These are phyloP conservation scores for Ophiognomonia clavigignenti-juglandacearum DNA, from an alignment of 2,329 filamentous ascomycete genomes.

Conservation along the genomic window DNA sequence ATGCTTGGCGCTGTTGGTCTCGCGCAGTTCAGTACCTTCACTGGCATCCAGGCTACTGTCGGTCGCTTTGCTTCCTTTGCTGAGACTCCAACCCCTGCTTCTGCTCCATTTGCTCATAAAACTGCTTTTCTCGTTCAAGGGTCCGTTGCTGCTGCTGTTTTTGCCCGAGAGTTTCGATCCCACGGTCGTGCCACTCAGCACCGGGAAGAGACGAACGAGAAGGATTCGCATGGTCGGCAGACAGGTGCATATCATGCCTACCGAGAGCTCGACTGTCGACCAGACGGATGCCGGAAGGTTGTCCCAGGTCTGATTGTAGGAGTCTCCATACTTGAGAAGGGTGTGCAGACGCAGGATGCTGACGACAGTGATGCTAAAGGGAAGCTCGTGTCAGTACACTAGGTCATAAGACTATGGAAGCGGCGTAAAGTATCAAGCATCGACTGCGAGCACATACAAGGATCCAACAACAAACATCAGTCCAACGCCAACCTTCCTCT, in stretches of 20 bases:
- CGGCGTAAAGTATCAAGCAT: background rate
- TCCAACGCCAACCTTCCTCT: slow-evolving; percentile 37
- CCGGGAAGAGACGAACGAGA: slow-evolving; percentile 4
- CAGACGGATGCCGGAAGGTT: slow-evolving; percentile 25
- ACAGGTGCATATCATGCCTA: slow-evolving; percentile 29
- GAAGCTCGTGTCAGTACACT: background rate
- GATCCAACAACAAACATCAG: slow-evolving; percentile 40
- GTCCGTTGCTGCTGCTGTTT: too few species aligned
- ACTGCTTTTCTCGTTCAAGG: too few species aligned
- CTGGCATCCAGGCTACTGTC: too few species aligned
- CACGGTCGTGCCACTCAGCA: too few species aligned
- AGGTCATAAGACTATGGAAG: background rate
- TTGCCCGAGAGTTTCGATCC: too few species aligned
- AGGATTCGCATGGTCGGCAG: slow-evolving; percentile 18
- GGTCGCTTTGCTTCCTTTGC: too few species aligned
- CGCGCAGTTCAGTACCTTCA: too few species aligned
- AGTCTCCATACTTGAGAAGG: slow-evolving; percentile 23
- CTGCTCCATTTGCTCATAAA: too few species aligned
- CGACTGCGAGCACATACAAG: slow-evolving; percentile 18
- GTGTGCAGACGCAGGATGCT: slow-evolving; percentile 26
- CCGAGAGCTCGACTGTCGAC: slow-evolving; percentile 29
- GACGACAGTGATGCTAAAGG: slow-evolving; percentile 26
- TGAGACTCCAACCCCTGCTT: too few species aligned
- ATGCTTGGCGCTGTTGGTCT: too few species aligned
- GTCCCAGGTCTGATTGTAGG: slow-evolving; percentile 26